These are phyloP conservation scores for Fusarium longipes DNA, from an alignment of 2,329 filamentous ascomycete genomes.

Conservation along the genomic window DNA sequence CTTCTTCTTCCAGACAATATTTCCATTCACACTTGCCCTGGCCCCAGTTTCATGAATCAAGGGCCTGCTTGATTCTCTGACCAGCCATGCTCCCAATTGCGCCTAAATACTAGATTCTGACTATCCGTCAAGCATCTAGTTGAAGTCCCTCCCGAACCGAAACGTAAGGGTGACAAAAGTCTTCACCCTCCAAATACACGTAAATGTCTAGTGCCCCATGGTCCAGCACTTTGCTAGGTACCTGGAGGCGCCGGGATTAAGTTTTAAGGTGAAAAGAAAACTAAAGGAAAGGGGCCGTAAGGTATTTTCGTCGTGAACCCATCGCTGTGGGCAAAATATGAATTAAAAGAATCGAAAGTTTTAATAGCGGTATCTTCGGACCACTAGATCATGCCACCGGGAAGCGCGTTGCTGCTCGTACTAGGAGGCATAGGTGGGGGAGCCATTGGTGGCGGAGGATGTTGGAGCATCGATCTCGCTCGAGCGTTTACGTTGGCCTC, in stretches of 20 bases:
- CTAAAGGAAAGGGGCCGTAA: conserved; percentile 32
- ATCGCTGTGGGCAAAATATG: conserved; percentile 22
- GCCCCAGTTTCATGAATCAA: conserved; percentile 47
- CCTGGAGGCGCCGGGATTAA: conserved; percentile 26
- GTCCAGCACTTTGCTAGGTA: background rate
- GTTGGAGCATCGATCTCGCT: conserved; percentile 44
- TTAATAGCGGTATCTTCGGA: conserved; percentile 11
- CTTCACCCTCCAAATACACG: conserved; percentile 33
- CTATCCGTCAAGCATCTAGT: conserved; percentile 27
- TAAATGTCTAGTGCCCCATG: conserved; percentile 2
- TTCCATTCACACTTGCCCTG: conserved; percentile 29
- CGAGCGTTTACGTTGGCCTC: conserved; percentile 53
- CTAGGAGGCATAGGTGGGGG: conserved; percentile 46
- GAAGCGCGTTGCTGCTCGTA: conserved; percentile 49
- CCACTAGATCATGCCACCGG: conserved; percentile 60
- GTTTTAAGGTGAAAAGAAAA: conserved; percentile 2
- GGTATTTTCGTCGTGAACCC: conserved; percentile 42
- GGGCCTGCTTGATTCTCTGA: conserved; percentile 50
- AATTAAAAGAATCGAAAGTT: conserved; percentile 35
- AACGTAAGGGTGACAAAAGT: conserved; percentile 26
- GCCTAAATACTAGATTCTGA: conserved; percentile 40
- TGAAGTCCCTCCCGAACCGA: conserved; percentile 23
- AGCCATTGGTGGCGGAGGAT: conserved; percentile 42
- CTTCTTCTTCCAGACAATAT: conserved; percentile 39
- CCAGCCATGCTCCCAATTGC: conserved; percentile 35